Conservation (phyloP, 2,329 filamentous ascomycete genomes). For the Zymoseptoria pseudotritici region DNA sequence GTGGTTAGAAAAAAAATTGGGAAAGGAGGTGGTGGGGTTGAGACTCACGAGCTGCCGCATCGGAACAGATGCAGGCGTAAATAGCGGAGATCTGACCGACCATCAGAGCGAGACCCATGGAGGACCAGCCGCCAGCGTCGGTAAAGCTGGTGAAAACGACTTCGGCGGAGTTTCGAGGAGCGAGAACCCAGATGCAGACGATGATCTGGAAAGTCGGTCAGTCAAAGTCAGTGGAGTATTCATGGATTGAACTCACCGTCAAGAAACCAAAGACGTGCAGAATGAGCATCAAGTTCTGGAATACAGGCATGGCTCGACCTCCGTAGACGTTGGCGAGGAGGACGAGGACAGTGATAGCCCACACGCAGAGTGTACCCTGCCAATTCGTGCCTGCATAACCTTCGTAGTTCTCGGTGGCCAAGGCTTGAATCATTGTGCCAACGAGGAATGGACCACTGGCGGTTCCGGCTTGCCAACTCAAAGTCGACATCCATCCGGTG, state of each 20-base stretch:
- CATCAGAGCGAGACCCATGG: slow-evolving; percentile 25
- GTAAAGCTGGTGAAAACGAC: slow-evolving; percentile 33
- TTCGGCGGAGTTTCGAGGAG: slow-evolving; percentile 20
- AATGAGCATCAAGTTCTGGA: slow-evolving; percentile 33
- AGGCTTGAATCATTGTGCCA: slow-evolving; percentile 41
- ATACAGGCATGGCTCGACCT: slow-evolving; percentile 29
- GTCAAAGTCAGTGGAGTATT: neutral
- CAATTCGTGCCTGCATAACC: slow-evolving; percentile 37
- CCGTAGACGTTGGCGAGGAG: slow-evolving; percentile 37
- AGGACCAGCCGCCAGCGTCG: slow-evolving; percentile 34
- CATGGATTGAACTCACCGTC: slow-evolving; percentile 10
- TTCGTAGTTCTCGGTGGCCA: slow-evolving; percentile 37
- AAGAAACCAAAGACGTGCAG: slow-evolving; percentile 35
- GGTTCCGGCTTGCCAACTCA: slow-evolving; percentile 45
- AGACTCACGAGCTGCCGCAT: slow-evolving; percentile 13
- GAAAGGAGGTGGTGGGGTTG: neutral
- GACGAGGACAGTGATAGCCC: slow-evolving; percentile 38
- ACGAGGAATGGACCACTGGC: slow-evolving; percentile 43
- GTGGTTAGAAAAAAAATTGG: neutral
- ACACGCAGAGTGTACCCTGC: slow-evolving; percentile 45
- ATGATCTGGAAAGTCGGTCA: slow-evolving; percentile 8
- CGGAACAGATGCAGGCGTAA: slow-evolving; percentile 16
- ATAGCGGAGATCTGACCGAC: slow-evolving; percentile 28
- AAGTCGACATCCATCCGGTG: slow-evolving; percentile 42
- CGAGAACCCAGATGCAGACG: slow-evolving; percentile 23